These are phyloP conservation scores for Limtongia smithiae DNA, from an alignment of 805 yeast species.

Conservation along the genomic window DNA sequence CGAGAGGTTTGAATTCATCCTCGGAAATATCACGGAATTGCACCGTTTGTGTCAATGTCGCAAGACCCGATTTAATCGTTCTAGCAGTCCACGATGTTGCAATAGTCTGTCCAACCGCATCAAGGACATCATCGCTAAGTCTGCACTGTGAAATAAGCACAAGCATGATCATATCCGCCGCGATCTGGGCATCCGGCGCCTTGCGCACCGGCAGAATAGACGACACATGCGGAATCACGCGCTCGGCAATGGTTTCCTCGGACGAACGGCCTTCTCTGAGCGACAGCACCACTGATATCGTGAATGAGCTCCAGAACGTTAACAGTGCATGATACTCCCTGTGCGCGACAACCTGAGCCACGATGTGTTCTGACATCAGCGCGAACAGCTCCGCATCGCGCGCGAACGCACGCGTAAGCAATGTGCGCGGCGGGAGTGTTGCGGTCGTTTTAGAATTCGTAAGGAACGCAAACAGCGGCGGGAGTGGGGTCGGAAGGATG, in stretches of 20 bases:
- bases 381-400: conserved; percentile 62
- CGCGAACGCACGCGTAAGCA: conserved; percentile 65
- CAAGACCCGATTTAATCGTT: conserved; percentile 20
- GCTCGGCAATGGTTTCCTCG: conserved; percentile 38
- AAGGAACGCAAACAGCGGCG: conserved; percentile 75
- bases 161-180: conserved; percentile 77
- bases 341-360: conserved; percentile 49
- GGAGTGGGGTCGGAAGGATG: conserved; percentile 61
- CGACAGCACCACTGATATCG: conserved; percentile 66
- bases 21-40: conserved; percentile 26
- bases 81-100: conserved; percentile 41
- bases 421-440: conserved; percentile 60
- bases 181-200: conserved; percentile 61
- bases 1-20: conserved; percentile 24
- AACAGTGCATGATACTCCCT: conserved; percentile 65
- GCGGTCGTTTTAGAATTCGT: conserved; percentile 60
- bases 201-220: conserved; percentile 31
- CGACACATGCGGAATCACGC: conserved; percentile 38
- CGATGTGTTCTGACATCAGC: conserved; percentile 57
- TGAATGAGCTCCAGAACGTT: conserved; percentile 71
- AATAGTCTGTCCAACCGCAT: conserved; percentile 61
- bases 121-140: conserved; percentile 50
- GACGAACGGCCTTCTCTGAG: conserved; percentile 43
- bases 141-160: conserved; percentile 74
- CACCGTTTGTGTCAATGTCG: conserved; percentile 22